Conservation (phyloP, 2,329 filamentous ascomycete genomes). For the Xylariaceae sp. region DNA sequence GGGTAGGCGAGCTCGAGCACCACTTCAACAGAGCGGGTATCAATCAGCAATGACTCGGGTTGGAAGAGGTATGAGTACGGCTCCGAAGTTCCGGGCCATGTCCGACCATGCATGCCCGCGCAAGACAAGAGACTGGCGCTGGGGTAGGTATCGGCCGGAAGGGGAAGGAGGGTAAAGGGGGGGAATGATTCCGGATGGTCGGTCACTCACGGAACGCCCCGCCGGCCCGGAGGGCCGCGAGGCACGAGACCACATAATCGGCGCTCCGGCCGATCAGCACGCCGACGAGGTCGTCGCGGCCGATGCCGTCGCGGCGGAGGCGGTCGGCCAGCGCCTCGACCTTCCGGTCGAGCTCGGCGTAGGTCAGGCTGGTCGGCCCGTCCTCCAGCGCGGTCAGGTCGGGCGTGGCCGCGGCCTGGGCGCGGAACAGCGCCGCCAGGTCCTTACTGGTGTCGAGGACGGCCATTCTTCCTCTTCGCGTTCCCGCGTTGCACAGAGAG, state of each 20-base stretch:
- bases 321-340: slow-evolving; percentile 57
- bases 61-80: too few relatives aligned
- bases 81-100: too few relatives aligned
- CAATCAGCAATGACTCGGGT: too few relatives aligned
- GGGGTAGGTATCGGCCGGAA: too few relatives aligned
- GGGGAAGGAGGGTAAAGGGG: too few relatives aligned
- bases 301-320: slow-evolving; percentile 60
- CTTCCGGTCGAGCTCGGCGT: slow-evolving; percentile 59
- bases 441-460: slow-evolving; percentile 66
- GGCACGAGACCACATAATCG: slow-evolving; percentile 70
- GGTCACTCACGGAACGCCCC: slow-evolving; percentile 74
- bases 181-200: too few relatives aligned
- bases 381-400: slow-evolving; percentile 67
- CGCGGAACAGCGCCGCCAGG: slow-evolving; percentile 61
- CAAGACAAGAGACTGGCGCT: too few relatives aligned
- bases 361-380: slow-evolving; percentile 58
- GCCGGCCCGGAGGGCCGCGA: slow-evolving; percentile 70
- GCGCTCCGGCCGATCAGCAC: slow-evolving; percentile 69
- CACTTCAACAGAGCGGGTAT: too few relatives aligned
- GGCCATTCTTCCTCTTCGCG: slow-evolving; percentile 39
- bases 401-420: slow-evolving; percentile 62
- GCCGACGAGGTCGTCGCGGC: slow-evolving; percentile 66
- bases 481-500: too few relatives aligned
- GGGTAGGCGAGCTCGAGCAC: slow-evolving; percentile 77
- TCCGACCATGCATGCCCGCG: too few relatives aligned